Evolutionary conservation across 2,329 filamentous ascomycete genomes (phyloP), one percentile per base, ranked within the genome.

Genomic region (Ophiostoma fasciatum): DNA sequence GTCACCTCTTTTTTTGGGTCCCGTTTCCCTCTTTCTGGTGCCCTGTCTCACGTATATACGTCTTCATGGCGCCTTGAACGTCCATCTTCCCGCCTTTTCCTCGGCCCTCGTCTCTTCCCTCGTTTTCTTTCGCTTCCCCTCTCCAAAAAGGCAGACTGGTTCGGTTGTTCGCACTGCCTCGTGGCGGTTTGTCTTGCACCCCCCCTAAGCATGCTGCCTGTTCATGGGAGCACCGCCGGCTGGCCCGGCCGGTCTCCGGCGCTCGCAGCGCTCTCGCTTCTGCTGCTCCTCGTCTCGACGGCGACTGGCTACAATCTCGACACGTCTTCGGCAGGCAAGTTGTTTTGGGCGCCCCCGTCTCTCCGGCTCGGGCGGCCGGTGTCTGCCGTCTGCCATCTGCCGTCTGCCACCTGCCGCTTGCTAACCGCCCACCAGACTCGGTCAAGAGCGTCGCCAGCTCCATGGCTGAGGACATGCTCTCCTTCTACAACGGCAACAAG

Each of bases 381-480:
- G n/a, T n/a, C n/a, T n/a, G n/a, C n/a, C n/a, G n/a, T n/a, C n/a
- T n/a, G n/a, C n/a, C n/a, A n/a, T n/a, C n/a, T n/a, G n/a, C n/a
- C n/a, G n/a, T n/a, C n/a, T n/a, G n/a, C n/a, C n/a, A n/a, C n/a
- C n/a, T 34, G 30, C 31, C 28, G 6, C 4, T 32, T 11, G 15
- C 34, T 38, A 19, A 36, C 21, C 23, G 22, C 10, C 7, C 4
- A 4, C 18, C 42, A 72, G 68, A 59, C 22, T 71, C 65, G 2
- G 54, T 71, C 42, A 63, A 56, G 42, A 47, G 54, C 20, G 56
- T 64, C 7, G 59, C 70, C 11, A 62, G 61, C 39, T 53, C 59
- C 25, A 61, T 72, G 51, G 60, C 66, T 3, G 52, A 56, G 23
- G 65, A 70, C 42, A 54, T 73, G 50, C 52, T 64, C 49, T 53